Base-by-base conservation (phyloP, 1,284 basidiomycete genomes). In the Crucibulum parvulum region DNA sequence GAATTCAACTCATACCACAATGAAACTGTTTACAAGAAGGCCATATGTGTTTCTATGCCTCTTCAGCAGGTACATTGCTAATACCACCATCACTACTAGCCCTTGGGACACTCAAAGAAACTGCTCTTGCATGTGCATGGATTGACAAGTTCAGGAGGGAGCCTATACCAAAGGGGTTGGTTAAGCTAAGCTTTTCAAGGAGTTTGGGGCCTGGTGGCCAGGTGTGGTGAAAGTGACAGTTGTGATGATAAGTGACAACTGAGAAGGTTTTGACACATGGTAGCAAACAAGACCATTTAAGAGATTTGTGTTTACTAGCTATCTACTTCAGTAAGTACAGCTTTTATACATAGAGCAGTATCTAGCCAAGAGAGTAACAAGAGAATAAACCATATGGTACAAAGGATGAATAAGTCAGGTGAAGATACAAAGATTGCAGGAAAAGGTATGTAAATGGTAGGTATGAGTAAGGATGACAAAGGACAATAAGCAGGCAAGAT, bases 131-230 rank as follows among this genome's bases (percentile, higher is more conserved):
- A 6, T 77, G 80, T 11, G 66, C 71, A 37, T 91, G 89, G 89
- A 65, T 87, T 34, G 65, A 73, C 1, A 57, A 69, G 31, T 90
- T 91, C 70, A 79, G 77, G 55, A 57, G 60, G 7, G 62, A 67
- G 10, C 59, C 66, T 1, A 81, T 90, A 18, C 84, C 87, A 0
- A 83, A 76, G 64, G 72, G 71, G 18, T 55, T 78, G 13, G 88
- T 91, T 1, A 83, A 89, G 38, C 63, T 91, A 35, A 79, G 84
- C 0, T 93, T 89, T 69, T 85, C 90, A 3, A 79, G 90, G 54
- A 93, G 91, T 64, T 92, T 91, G 6, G 91, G 91, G 31, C 91
- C 91, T 8, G 91, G 91, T 37, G 91, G 91, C 11, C 91, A 93
- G 84, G 91, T 91, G 61, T 59, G 58, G 45, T 51, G 37, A 56